Conservation (phyloP, 2,329 filamentous ascomycete species). For the Didymella segeticola region DNA sequence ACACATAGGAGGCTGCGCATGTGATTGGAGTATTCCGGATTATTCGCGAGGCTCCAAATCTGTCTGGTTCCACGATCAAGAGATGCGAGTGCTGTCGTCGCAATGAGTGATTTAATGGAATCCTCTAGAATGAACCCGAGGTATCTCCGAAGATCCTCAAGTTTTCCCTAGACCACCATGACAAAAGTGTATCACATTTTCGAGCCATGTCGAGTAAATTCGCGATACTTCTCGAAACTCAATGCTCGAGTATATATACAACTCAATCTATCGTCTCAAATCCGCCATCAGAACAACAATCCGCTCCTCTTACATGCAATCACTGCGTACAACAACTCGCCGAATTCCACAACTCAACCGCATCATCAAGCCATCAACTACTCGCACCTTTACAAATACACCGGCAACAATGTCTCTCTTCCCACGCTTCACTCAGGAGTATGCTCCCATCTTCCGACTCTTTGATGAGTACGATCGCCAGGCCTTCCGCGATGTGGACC, state of each 20-base stretch:
- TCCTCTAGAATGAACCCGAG: conserved; percentile 34
- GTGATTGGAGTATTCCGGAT: not conserved
- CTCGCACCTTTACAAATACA: conserved; percentile 31
- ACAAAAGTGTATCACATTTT: conserved; percentile 10
- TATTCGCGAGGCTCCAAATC: not conserved
- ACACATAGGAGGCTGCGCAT: not conserved
- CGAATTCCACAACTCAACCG: conserved; percentile 40
- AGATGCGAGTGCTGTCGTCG: not conserved
- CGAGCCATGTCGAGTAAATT: conserved; percentile 12
- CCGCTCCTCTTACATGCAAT: conserved; percentile 44
- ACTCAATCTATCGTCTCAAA: conserved; percentile 9
- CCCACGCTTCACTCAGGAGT: conserved; percentile 51
- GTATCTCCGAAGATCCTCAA: conserved; percentile 31
- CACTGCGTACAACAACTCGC: conserved; percentile 42
- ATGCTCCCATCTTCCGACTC: conserved; percentile 56
- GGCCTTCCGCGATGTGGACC: conserved; percentile 37
- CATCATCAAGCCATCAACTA: conserved; percentile 35
- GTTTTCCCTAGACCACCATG: conserved; percentile 18
- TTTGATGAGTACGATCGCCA: conserved; percentile 56
- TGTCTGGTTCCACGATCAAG: not conserved
- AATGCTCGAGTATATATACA: conserved; percentile 38
- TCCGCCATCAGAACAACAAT: conserved; percentile 36
- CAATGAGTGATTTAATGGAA: conserved; percentile 23
- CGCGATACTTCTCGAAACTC: conserved; percentile 39
- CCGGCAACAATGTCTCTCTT: conserved; percentile 51